Evolutionary conservation across 495 filamentous ascomycete species (phyloP).

Genomic region (Trichoderma asperelloides): DNA sequence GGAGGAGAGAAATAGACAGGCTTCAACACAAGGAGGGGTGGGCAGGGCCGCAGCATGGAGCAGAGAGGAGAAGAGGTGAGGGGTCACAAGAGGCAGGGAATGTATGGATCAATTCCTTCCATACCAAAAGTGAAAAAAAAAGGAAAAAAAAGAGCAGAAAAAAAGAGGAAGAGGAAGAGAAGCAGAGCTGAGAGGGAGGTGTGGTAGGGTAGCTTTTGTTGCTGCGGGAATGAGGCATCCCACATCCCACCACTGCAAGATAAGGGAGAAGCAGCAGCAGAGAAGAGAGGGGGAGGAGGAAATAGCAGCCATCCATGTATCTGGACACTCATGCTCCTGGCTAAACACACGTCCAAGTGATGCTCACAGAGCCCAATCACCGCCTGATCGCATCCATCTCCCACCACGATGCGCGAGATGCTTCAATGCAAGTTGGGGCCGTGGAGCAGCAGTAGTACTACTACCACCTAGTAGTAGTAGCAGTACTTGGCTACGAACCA

Average conservation of each 20-base stretch:
- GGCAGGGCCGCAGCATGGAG: neutral
- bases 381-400: neutral
- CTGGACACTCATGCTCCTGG: too few relatives aligned
- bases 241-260: neutral
- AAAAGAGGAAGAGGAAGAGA: neutral
- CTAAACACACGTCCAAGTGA: too few relatives aligned
- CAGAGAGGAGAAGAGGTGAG: neutral
- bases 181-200: neutral
- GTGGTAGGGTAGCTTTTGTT: neutral
- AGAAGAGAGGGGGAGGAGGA: neutral
- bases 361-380: too few relatives aligned
- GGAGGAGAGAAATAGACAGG: neutral
- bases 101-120: neutral
- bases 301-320: too few relatives aligned
- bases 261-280: neutral
- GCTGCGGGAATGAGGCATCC: neutral
- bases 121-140: neutral
- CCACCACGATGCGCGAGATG: too few relatives aligned
- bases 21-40: neutral
- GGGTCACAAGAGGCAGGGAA: neutral
- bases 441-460: neutral
- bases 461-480: neutral
- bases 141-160: neutral
- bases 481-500: neutral
- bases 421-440: neutral